Evolutionary conservation across 306 rosid genomes (phyloP), one percentile per base, ranked within the genome.

Genomic region (Rosa chinensis): DNA sequence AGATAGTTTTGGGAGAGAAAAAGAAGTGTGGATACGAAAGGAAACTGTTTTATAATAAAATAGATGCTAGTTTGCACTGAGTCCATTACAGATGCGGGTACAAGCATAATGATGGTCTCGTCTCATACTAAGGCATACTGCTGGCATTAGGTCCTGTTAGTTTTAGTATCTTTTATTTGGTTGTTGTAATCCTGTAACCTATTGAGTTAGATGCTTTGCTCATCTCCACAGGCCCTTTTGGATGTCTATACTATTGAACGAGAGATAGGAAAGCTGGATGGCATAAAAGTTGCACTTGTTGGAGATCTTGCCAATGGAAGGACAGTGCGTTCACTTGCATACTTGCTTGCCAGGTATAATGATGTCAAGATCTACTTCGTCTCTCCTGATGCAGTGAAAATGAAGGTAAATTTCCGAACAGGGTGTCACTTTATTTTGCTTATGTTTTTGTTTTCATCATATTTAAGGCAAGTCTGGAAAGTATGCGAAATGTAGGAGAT

Each of bases 231-330:
- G 96, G 98, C 97, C 35, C 94, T 94, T 76, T 77, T 94, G 85
- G 97, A 94, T 81, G 92, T 92, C 63, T 94, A 94, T 79, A 88
- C 98, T 73, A 86, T 92, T 81, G 91, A 89, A 73, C 89, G 92
- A 87, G 96, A 90, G 87, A 82, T 92, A 56, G 97, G 97, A 78
- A 89, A 83, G 86, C 82, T 94, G 48, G 97, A 94, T 75, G 92
- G 93, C n/a, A 90, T 92, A 61, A 92, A 82, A 79, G 94, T 94
- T 79, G 98, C 89, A 76, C 93, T 89, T 37, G 94, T 94, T 53
- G 98, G 98, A 81, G 98, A 90, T 84, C 97, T 92, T 79, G 94
- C 98, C 14, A 90, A 90, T 44, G 98, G 98, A 62, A 92, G 98
- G 85, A 92, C 98, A 5, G 96, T 94, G 48, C 94, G 97, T 45